Evolutionary conservation across 2,329 filamentous ascomycete species (phyloP), one percentile per base, ranked within the genome.

Genomic region (Cladosporium austrohemisphaericum): DNA sequence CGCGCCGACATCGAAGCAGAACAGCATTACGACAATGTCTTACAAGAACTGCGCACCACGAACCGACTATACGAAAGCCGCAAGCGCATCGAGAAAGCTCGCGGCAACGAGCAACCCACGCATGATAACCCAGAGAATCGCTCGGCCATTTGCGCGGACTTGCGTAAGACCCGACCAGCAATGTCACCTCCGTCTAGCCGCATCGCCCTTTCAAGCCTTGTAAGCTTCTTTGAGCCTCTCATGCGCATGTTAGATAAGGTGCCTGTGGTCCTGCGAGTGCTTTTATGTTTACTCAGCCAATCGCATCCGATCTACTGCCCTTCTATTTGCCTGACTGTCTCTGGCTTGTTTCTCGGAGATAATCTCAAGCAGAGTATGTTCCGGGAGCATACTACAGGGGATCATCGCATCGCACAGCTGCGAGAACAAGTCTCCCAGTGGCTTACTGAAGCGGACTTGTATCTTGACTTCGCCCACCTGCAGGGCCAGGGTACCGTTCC

Each of bases 361-460:
- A 60, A 77, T 33, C 68, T 79, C 40, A 64, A 71, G 28, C 58
- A 73, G 25, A 67, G 77, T 16, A 61, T 79, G 13, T 79, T 80
- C 66, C 71, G 74, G 53, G 66, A 73, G 35, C 73, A 77, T 55
- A 65, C 68, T 3, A 64, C 67, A 4, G 62, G 68, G 33, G 70
- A 73, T 47, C 60, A 64, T 3, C 72, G 76, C 45, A 67, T 79
- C 37, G 64, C 70, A 41, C 64, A 67, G 20, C 66, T 79, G 0
- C 71, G 76, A 58, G 61, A 64, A 3, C 67, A 71, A 13, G 70
- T 79, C 41, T 72, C 71, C 1, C 59, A 66, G 5, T 79, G 76
- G 75, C 70, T 78, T 11, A 64, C 72, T 1, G 71, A 76, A 38
- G 76, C 76, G 11, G 78, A 77, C 50, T 78, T 79, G 55, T 72